These are phyloP conservation scores for Xylaria nigripes DNA, from an alignment of 495 filamentous ascomycete species.

Conservation along the genomic window DNA sequence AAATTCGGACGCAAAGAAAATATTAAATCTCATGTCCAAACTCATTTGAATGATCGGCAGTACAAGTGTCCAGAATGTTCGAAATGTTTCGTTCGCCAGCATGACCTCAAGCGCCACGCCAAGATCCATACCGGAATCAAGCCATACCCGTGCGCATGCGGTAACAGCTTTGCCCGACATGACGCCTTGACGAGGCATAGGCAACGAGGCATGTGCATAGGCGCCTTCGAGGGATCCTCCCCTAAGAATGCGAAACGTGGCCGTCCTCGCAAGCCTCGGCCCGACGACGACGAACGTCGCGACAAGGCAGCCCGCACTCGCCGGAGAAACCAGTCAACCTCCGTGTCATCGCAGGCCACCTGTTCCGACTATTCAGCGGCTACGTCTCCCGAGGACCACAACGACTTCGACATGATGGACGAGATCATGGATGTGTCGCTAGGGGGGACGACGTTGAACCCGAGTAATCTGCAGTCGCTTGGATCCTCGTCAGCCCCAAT, in stretches of 20 bases:
- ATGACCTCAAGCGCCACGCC: constrained; percentile 92
- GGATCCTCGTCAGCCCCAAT: constrained; percentile 33
- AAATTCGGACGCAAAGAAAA: constrained; percentile 92
- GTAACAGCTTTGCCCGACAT: constrained; percentile 83
- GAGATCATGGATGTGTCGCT: constrained; percentile 39
- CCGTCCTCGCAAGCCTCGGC: constrained; percentile 39
- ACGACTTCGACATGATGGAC: constrained; percentile 39
- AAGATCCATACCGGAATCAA: constrained; percentile 94
- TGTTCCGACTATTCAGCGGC: constrained; percentile 41
- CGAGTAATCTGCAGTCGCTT: constrained; percentile 27
- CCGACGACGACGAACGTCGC: constrained; percentile 53
- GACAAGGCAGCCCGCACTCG: constrained; percentile 53
- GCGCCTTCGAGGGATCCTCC: constrained; percentile 76
- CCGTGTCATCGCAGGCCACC: constrained; percentile 39
- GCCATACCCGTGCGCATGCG: constrained; percentile 84
- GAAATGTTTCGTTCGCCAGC: constrained; percentile 92
- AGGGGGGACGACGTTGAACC: constrained; percentile 32
- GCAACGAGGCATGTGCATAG: constrained; percentile 89
- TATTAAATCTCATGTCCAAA: constrained; percentile 95
- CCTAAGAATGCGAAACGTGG: constrained; percentile 49
- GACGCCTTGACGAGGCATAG: constrained; percentile 91
- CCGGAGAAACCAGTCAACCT: constrained; percentile 43
- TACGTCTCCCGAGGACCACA: constrained; percentile 36
- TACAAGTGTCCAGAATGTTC: constrained; percentile 81
- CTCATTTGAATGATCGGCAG: constrained; percentile 90